Evolutionary conservation across 768 basidiomycete genomes (phyloP).

Genomic region (Rhodocollybia butyracea): DNA sequence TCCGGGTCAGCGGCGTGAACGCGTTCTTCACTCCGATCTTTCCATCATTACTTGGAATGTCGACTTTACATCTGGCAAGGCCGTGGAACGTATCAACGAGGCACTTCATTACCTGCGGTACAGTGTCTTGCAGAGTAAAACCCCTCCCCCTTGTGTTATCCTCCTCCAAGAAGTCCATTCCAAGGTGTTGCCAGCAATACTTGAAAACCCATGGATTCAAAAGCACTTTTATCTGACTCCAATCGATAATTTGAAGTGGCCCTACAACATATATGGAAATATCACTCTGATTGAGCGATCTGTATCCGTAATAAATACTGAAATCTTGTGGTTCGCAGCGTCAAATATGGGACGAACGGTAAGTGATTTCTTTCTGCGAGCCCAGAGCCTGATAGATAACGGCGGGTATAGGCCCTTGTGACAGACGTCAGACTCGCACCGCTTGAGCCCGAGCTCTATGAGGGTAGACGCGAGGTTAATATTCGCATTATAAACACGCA

Average conservation of each 20-base stretch:
- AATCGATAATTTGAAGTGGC: conserved; percentile 53
- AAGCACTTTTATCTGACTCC: conserved; percentile 59
- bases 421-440: conserved; percentile 50
- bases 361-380: background rate
- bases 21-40: background rate
- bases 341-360: conserved; percentile 38
- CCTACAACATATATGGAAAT: conserved; percentile 53
- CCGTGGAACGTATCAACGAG: conserved; percentile 40
- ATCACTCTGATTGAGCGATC: conserved; percentile 65
- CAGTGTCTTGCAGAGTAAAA: conserved; percentile 45
- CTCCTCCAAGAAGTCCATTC: conserved; percentile 66
- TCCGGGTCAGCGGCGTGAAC: conserved; percentile 9
- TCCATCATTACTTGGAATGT: conserved; percentile 74
- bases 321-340: conserved; percentile 31
- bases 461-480: conserved; percentile 36
- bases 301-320: conserved; percentile 40
- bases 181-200: conserved; percentile 42
- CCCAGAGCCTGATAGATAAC: background rate
- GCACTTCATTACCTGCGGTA: conserved; percentile 54
- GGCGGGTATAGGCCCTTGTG: conserved; percentile 48
- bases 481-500: conserved; percentile 72
- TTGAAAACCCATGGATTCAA: conserved; percentile 61
- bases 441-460: conserved; percentile 26
- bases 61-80: conserved; percentile 39
- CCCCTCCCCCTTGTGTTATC: conserved; percentile 58